phyloP scores from a whole-genome alignment of 495 filamentous ascomycete species.

The Acidomyces sp. region DNA sequence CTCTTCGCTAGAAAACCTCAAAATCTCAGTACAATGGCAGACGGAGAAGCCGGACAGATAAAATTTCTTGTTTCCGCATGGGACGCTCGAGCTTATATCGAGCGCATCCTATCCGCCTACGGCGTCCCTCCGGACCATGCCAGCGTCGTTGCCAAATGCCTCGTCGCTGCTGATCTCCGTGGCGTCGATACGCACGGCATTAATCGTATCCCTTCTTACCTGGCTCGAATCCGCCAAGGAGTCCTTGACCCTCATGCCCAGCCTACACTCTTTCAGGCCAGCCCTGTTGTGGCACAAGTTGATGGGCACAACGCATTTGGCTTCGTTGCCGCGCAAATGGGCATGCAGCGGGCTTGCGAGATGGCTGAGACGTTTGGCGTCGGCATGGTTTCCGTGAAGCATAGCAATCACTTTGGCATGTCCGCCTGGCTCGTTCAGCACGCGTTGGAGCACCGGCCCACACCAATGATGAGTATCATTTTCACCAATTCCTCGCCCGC shows the following conservation, averaged over 20 bases:
- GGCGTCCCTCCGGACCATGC: constrained; percentile 45
- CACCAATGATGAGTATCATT: constrained; percentile 59
- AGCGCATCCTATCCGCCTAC: constrained; percentile 41
- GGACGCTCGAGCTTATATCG: constrained; percentile 30
- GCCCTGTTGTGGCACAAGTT: constrained; percentile 52
- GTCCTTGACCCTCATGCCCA: constrained; percentile 45
- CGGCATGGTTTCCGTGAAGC: constrained; percentile 58
- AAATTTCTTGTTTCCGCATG: constrained; percentile 9
- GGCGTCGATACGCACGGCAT: constrained; percentile 69
- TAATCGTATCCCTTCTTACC: constrained; percentile 64
- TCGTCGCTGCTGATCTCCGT: constrained; percentile 60
- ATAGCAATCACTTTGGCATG: constrained; percentile 75
- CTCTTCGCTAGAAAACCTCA: too few species aligned
- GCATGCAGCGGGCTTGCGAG: constrained; percentile 48
- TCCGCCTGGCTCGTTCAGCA: constrained; percentile 64
- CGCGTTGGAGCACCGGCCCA: constrained; percentile 40
- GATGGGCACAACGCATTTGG: constrained; percentile 66
- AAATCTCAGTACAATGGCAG: too few species aligned
- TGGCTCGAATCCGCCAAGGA: constrained; percentile 53
- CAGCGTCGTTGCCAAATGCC: constrained; percentile 43
- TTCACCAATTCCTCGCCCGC: constrained; percentile 71
- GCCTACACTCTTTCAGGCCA: constrained; percentile 45
- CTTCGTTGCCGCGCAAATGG: constrained; percentile 50
- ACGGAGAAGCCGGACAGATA: background rate
- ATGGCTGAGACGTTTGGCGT: constrained; percentile 56